These are phyloP conservation scores for Metschnikowia vanudenii DNA, from an alignment of 805 yeast genomes.

Conservation along the genomic window DNA sequence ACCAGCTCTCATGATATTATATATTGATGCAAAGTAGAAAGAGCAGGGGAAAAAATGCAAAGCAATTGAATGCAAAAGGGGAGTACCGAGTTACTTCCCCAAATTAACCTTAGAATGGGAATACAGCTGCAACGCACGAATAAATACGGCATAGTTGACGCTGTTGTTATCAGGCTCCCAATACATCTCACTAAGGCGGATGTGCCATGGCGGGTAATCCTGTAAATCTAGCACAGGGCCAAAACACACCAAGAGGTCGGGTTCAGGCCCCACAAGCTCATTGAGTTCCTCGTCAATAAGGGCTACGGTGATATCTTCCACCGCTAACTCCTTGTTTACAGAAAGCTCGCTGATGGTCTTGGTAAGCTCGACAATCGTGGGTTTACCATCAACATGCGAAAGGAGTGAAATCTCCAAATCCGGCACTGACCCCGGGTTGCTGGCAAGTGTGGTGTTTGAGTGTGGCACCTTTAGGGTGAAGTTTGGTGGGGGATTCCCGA, in stretches of 20 bases:
- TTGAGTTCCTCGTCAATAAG: conserved; percentile 71
- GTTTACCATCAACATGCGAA: conserved; percentile 80
- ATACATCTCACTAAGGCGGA: conserved; percentile 83
- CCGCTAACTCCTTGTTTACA: conserved; percentile 53
- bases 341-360: conserved; percentile 80
- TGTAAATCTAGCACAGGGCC: conserved; percentile 86
- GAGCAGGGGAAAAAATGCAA: neutral
- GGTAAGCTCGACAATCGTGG: conserved; percentile 84
- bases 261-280: conserved; percentile 85
- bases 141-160: conserved; percentile 79
- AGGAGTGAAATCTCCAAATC: conserved; percentile 66
- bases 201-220: conserved; percentile 98
- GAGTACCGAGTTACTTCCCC: conserved; percentile 54
- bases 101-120: conserved; percentile 83
- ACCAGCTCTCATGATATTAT: too few relatives aligned
- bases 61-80: conserved; percentile 11
- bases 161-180: conserved; percentile 85
- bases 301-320: conserved; percentile 69
- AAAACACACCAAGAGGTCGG: conserved; percentile 81
- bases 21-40: too few relatives aligned
- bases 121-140: conserved; percentile 72
- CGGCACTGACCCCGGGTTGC: conserved; percentile 26
- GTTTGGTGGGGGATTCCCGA: conserved; percentile 69
- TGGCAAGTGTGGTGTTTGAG: conserved; percentile 44
- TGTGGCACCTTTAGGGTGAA: conserved; percentile 69